Evolutionary conservation across 768 basidiomycete genomes (phyloP), one percentile per base, ranked within the genome.

Genomic region (Amanita subjunquillea): DNA sequence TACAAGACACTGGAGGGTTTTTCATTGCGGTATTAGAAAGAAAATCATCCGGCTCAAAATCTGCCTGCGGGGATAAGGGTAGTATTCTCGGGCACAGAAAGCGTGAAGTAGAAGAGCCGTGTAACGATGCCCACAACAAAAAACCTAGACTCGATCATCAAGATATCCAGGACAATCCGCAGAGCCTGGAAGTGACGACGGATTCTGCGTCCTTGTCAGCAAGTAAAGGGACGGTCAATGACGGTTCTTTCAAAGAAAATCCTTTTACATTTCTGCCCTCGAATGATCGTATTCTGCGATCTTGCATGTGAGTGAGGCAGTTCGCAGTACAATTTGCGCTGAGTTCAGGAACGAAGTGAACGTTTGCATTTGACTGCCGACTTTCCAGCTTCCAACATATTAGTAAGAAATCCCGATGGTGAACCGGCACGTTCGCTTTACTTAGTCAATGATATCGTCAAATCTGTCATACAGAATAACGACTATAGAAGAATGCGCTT

Each of bases 1-100:
- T 96, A 7, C 96, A 98, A 67, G 89, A 99, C 62, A 91, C 93
- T 0, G 96, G 96, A 2, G 96, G 93, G 0, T 99, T 99, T 69
- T 99, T 96, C 63, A 83, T 99, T n/a, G 92, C 92, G 9, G 87
- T 96, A 0, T 66, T 97, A 34, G 77, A 86, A 62, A 79, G 75
- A 61, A 78, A 69, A 8, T 54, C 6, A 30, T 30, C 30, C 30
- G 8, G 30, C 9, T 30, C 30, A 32, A 13, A 43, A 43, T 32
- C 32, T 20, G n/a, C n/a, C 39, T 39, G 15, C 22, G 15, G 6
- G 53, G 37, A 5, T 17, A 29, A 36, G 17, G 27, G 29, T 39
- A 38, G 45, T 53, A 54, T 8, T 47, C 53, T 34, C 20, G 71
- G 72, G 47, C 70, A 72, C 37, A 72, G 72, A 53, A 86, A 86